phyloP scores from a whole-genome alignment of 495 filamentous ascomycete genomes.

The Endocarpon pusillum region DNA sequence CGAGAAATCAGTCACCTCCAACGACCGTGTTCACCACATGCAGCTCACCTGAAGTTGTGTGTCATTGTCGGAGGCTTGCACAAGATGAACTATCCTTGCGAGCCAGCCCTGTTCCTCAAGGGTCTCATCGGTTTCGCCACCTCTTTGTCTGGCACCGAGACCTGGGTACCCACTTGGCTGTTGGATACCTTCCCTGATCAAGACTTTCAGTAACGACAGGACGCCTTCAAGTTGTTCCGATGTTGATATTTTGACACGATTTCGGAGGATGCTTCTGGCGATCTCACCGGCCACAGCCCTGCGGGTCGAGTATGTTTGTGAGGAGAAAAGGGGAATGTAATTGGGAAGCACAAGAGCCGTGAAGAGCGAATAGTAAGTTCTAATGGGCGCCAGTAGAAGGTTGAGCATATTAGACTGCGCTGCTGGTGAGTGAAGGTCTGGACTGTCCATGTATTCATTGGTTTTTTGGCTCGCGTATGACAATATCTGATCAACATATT shows the following conservation, averaged over 20 bases:
- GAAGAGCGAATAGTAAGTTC: constrained; percentile 81
- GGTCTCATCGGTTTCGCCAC: constrained; percentile 77
- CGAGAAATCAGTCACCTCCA: constrained; percentile 19
- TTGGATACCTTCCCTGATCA: constrained; percentile 86
- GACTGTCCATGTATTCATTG: constrained; percentile 75
- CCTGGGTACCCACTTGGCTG: constrained; percentile 72
- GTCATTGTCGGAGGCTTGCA: constrained; percentile 70
- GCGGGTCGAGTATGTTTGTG: constrained; percentile 86
- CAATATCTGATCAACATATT: constrained; percentile 91
- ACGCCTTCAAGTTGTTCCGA: constrained; percentile 73
- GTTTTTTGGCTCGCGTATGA: constrained; percentile 80
- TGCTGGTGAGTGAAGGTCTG: constrained; percentile 76
- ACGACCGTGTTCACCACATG: neutral
- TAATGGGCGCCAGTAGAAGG: constrained; percentile 73
- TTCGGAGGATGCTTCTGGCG: constrained; percentile 57
- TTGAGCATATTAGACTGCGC: constrained; percentile 79
- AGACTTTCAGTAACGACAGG: constrained; percentile 66
- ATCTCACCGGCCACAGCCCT: constrained; percentile 81
- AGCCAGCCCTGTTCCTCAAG: constrained; percentile 96
- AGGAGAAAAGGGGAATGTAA: constrained; percentile 75
- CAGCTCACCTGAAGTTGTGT: constrained; percentile 62
- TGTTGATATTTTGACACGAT: constrained; percentile 59
- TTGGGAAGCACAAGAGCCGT: constrained; percentile 81
- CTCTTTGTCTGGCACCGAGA: constrained; percentile 45
- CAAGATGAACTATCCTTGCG: constrained; percentile 76